A percentile compares a stretch with the other conserved stretches of the same genome.
phyloP scores from a whole-genome alignment of 345 rosid species.

The Boechera stricta region DNA sequence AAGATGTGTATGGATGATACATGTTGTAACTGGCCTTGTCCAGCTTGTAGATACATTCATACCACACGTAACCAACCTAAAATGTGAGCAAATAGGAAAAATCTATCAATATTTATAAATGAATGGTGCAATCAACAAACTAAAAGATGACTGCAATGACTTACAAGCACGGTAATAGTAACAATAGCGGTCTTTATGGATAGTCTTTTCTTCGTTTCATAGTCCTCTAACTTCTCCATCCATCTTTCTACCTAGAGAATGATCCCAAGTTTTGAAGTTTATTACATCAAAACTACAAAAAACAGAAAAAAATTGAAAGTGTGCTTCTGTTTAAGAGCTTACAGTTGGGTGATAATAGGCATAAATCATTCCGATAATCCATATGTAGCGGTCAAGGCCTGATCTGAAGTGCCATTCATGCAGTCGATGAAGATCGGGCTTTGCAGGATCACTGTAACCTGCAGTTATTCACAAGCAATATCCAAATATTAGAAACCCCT shows the following conservation, averaged over 20 bases:
- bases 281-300: constrained; percentile 9
- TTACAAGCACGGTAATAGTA: constrained; percentile 59
- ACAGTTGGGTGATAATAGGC: constrained; percentile 97
- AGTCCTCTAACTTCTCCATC: constrained; percentile 97
- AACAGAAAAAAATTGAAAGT: background rate
- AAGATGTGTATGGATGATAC: constrained; percentile 96
- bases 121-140: constrained; percentile 4
- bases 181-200: constrained; percentile 70
- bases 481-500: constrained; percentile 9
- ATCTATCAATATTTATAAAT: constrained; percentile 10
- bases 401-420: constrained; percentile 99
- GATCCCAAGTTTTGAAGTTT: constrained; percentile 36
- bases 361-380: constrained; percentile 95
- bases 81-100: background rate
- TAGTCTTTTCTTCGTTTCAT: constrained; percentile 70
- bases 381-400: constrained; percentile 96
- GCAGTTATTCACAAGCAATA: constrained; percentile 38
- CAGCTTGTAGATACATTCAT: constrained; percentile 87
- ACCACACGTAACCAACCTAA: constrained; percentile 96
- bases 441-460: constrained; percentile 93
- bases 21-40: constrained; percentile 92
- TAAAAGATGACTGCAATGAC: constrained; percentile 43
- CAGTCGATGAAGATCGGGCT: constrained; percentile 78
- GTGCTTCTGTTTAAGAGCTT: constrained; percentile 38
- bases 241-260: constrained; percentile 83